Base-by-base conservation (phyloP, 2,329 filamentous ascomycete genomes). In the Leptographium lundbergii region DNA sequence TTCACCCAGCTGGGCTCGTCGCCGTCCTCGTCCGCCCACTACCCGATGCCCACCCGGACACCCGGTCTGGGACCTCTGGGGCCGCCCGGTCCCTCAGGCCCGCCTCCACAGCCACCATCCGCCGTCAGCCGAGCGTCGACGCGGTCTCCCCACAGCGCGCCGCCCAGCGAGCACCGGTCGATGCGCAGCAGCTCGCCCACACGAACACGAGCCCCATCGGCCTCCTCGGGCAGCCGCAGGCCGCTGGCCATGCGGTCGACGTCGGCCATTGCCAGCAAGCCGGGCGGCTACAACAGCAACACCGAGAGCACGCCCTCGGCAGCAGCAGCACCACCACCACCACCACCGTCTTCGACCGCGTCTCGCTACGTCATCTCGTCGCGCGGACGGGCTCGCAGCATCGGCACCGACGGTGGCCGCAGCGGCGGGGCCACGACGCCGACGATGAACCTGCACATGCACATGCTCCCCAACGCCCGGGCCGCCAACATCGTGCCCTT, bases 211-310 rank as follows among this genome's bases (percentile, higher is more conserved):
- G 42, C 45, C 3, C 55, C 29, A 27, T 36, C 45, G 34, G 51
- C 57, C 56, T 29, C 63, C 25, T 63, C 63, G 48, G 65, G 55
- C 39, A 66, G 65, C 56, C 72, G 74, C 57, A 73, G 77, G 53
- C 75, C 76, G 9, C 60, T 70, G 17, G 75, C 74, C 52, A 70
- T 77, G 64, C 79, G 80, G 59, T 79, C 79, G 27, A 81, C 81
- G 1, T 81, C 79, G 2, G 75, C 77, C 60, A 80, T 81, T 67
- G 70, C 73, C 13, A 67, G 70, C 61, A 69, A 69, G 56, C 65
- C 70, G 4, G 65, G 66, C 57, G 24, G 48, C 54, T 6, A 39
- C 24, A 24, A 11, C 45, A 10, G 9, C 6, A 34, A 34, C 32
- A 34, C 9, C 4, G 7, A 29, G 7, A 29, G 7, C 27, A 29